Evolutionary conservation across 148 eudicot species (phyloP).

Genomic region (Rhododendron henanense): DNA sequence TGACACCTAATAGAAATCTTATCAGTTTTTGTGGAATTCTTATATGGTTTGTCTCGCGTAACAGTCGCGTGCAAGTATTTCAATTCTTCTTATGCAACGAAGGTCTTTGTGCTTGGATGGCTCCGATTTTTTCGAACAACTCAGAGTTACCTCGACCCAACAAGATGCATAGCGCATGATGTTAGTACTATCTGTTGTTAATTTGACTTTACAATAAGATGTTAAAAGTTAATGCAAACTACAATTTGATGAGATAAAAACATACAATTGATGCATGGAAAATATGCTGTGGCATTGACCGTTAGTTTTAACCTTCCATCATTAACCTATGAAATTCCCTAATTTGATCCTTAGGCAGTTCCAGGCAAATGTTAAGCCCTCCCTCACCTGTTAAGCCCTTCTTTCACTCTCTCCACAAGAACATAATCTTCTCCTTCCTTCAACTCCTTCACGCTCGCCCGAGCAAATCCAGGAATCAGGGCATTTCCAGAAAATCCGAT

Average conservation of each 20-base stretch:
- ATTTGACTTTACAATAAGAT: not conserved
- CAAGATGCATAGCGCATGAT: not conserved
- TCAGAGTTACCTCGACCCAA: not conserved
- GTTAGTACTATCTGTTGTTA: not conserved
- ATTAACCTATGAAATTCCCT: constrained; percentile 16
- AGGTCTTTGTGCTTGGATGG: not conserved
- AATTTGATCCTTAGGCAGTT: constrained; percentile 18
- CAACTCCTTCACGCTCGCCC: too few relatives aligned
- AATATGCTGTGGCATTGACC: too few relatives aligned
- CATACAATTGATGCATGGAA: not conserved
- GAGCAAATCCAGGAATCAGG: too few relatives aligned
- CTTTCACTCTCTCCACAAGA: constrained; percentile 19
- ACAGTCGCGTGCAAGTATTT: not conserved
- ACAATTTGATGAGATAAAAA: not conserved
- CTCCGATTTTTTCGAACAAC: not conserved
- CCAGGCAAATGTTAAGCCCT: constrained; percentile 24
- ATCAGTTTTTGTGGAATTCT: not conserved
- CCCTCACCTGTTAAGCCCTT: constrained; percentile 15
- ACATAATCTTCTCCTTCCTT: too few relatives aligned
- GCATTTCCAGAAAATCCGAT: too few relatives aligned
- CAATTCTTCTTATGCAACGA: not conserved
- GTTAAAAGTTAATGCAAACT: not conserved
- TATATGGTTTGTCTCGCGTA: not conserved
- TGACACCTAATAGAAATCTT: not conserved
- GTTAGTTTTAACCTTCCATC: constrained; percentile 13